Conservation (phyloP, 2,329 filamentous ascomycete species). For the Leptoxyphium fumago region DNA sequence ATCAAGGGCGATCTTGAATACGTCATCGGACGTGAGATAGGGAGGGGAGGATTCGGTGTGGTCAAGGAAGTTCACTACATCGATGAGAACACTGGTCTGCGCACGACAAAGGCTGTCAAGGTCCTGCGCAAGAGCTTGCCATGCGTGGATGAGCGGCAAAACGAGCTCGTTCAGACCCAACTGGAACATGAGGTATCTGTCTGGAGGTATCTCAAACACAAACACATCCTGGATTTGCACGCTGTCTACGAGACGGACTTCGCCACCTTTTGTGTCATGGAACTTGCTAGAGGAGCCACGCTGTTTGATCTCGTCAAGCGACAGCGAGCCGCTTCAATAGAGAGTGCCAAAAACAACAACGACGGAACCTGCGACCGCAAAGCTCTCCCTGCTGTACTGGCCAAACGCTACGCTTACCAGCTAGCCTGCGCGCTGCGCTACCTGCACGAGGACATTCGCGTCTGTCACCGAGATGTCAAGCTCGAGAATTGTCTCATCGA, state of each 20-base stretch:
- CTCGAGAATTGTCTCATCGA: constrained; percentile 54
- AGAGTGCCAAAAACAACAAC: constrained; percentile 4
- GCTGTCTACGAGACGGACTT: constrained; percentile 52
- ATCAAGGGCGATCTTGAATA: constrained; percentile 38
- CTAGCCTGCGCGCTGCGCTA: constrained; percentile 50
- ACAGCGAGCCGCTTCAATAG: constrained; percentile 26
- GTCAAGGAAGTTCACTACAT: constrained; percentile 54
- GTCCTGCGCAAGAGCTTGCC: constrained; percentile 47
- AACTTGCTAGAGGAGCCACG: constrained; percentile 47
- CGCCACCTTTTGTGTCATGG: constrained; percentile 56
- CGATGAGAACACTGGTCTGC: constrained; percentile 30
- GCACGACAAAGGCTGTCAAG: constrained; percentile 48
- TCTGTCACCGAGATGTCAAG: constrained; percentile 55
- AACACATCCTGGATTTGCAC: constrained; percentile 46
- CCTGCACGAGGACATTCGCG: constrained; percentile 50
- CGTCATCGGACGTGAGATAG: constrained; percentile 52
- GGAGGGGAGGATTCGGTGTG: constrained; percentile 49
- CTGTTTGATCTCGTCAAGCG: constrained; percentile 47
- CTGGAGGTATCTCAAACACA: constrained; percentile 50
- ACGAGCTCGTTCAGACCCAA: constrained; percentile 50
- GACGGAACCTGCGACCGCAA: constrained; percentile 7
- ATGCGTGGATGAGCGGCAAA: constrained; percentile 43
- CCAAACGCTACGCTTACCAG: constrained; percentile 47
- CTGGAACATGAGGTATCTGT: constrained; percentile 56
- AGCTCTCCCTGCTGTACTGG: constrained; percentile 37